Conservation (phyloP, 805 yeast species). For the Jamesozyma gamospora region DNA sequence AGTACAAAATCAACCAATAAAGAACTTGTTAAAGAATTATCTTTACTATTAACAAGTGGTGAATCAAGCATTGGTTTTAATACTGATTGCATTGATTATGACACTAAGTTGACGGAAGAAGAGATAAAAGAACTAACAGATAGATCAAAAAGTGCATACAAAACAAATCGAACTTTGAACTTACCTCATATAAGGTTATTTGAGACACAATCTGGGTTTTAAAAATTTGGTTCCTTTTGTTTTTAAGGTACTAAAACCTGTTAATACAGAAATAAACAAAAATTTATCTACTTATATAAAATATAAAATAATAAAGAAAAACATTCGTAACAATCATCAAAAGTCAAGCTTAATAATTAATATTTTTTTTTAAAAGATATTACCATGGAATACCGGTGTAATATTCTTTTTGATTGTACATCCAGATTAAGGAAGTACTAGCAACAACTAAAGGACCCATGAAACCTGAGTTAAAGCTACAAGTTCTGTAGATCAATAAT, state of each 20-base stretch:
- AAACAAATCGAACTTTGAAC: slow-evolving; percentile 16
- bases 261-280: too few relatives aligned
- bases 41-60: slow-evolving; percentile 33
- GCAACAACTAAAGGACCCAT: slow-evolving; percentile 83
- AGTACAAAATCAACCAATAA: slow-evolving; percentile 20
- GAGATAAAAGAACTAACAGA: slow-evolving; percentile 45
- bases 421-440: slow-evolving; percentile 67
- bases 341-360: too few relatives aligned
- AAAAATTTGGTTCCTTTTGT: slow-evolving; percentile 1
- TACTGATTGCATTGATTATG: slow-evolving; percentile 18
- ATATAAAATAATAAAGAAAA: not conserved
- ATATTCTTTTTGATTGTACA: slow-evolving; percentile 58
- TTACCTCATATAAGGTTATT: slow-evolving; percentile 32
- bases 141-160: slow-evolving; percentile 37
- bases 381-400: slow-evolving; percentile 34
- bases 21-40: slow-evolving; percentile 33
- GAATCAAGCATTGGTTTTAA: slow-evolving; percentile 31
- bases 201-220: slow-evolving; percentile 29
- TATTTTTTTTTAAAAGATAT: not conserved
- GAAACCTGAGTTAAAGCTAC: slow-evolving; percentile 79
- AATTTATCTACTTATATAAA: too few relatives aligned
- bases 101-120: slow-evolving; percentile 25
- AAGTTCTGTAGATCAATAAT: slow-evolving; percentile 70
- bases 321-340: not conserved
- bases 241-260: too few relatives aligned